Evolutionary conservation across 306 rosid genomes (phyloP), one percentile per base, ranked within the genome.

Genomic region (Medicago truncatula): DNA sequence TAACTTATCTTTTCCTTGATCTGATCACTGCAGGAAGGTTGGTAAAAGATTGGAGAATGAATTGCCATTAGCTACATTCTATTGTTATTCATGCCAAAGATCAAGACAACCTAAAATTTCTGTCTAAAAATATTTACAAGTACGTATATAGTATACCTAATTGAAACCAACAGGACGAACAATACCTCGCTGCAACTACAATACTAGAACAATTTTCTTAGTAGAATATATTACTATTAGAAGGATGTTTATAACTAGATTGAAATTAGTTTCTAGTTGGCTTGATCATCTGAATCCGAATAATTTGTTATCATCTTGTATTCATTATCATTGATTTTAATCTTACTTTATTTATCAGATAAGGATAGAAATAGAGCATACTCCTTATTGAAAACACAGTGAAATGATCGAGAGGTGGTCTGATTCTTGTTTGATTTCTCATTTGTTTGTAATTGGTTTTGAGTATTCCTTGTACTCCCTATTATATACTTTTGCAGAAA

Each of bases 1-100:
- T 75, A 77, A 75, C 99, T 84, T 83, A 89, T 92, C 83, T 95
- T 92, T 50, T 74, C 86, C 91, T 90, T 95, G 81, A 70, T 79
- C 81, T 80, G 79, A 53, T 71, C 85, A 77, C 97, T 92, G 86
- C 86, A 90, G 66, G 75, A 82, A 76, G 74, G 44, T 58, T 18
- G 58, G 54, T 13, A 18, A 75, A 70, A 54, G 44, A 73, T 70
- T 23, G 21, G 70, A 47, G 47, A 75, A 70, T 21, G 38, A 39
- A 44, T 59, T 2, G 46, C 3, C 76, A 65, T 54, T 46, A 54
- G 70, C 56, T 18, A 54, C 46, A 69, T 43, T 73, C 52, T 73
- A 71, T 80, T 15, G 70, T 46, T 60, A 28, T 34, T 64, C 66
- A 79, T 31, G 69, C 61, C 60, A 71, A 16, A 66, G 62, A 18